Evolutionary conservation across 2,329 filamentous ascomycete genomes (phyloP).

Genomic region (Fusarium transvaalense): DNA sequence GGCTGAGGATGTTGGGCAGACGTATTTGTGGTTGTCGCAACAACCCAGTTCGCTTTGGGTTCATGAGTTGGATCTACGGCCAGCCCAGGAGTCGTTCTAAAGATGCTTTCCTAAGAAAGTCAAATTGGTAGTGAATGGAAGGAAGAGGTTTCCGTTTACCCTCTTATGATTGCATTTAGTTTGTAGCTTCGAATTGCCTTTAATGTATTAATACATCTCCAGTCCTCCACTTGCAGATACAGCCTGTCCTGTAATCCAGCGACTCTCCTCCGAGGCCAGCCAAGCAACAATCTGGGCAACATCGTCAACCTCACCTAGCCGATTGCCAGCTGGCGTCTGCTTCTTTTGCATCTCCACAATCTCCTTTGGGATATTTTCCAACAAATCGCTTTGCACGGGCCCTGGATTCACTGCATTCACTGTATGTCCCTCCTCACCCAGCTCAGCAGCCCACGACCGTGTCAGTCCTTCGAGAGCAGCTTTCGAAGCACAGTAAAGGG

Average conservation of each 20-base stretch:
- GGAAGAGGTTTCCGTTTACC: background rate
- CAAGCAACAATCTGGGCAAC: slow-evolving; percentile 68
- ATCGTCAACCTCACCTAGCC: slow-evolving; percentile 66
- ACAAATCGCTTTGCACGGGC: slow-evolving; percentile 69
- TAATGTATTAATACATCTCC: slow-evolving; percentile 19
- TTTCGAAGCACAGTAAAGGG: slow-evolving; percentile 34
- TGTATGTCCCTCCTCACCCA: slow-evolving; percentile 62
- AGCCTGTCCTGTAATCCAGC: slow-evolving; percentile 67
- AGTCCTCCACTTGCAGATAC: slow-evolving; percentile 64
- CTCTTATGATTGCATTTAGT: fast-evolving
- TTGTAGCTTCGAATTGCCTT: background rate
- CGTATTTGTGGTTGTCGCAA: slow-evolving; percentile 61
- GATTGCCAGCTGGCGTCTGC: slow-evolving; percentile 63
- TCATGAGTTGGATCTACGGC: slow-evolving; percentile 40
- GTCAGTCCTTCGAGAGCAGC: slow-evolving; percentile 57
- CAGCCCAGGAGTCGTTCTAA: slow-evolving; percentile 34
- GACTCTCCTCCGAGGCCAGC: slow-evolving; percentile 62
- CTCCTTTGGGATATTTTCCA: slow-evolving; percentile 55
- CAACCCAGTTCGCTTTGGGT: slow-evolving; percentile 36
- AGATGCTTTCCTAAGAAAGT: too few species aligned
- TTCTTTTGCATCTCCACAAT: slow-evolving; percentile 33
- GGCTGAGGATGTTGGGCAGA: slow-evolving; percentile 68
- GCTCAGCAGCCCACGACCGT: slow-evolving; percentile 68
- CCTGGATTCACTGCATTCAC: slow-evolving; percentile 72
- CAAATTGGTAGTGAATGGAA: background rate